A percentile compares a stretch with the other conserved stretches of the same genome.
phyloP scores from a whole-genome alignment of 805 yeast genomes.

The baker's yeast (Saccharomyces cerevisiae) region DNA sequence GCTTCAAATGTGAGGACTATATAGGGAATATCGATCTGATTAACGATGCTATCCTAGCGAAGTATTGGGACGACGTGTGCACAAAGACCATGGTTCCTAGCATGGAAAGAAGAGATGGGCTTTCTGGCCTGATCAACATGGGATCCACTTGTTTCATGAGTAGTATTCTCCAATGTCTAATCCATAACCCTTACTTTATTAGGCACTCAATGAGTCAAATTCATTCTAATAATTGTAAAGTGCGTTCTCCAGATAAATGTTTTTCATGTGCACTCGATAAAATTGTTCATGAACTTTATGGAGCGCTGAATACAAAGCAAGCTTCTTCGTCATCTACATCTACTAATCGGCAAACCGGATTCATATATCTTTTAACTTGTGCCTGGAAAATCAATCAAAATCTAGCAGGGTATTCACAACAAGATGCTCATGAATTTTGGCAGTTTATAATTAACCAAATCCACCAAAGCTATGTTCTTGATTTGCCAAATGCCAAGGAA shows the following conservation, averaged over 20 bases:
- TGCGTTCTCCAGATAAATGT: constrained; percentile 37
- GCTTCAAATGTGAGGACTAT: constrained; percentile 72
- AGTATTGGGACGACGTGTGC: constrained; percentile 22
- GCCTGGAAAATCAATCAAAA: constrained; percentile 81
- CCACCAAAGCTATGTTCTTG: constrained; percentile 38
- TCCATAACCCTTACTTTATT: constrained; percentile 85
- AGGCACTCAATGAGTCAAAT: constrained; percentile 54
- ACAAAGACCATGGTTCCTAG: constrained; percentile 19
- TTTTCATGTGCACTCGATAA: constrained; percentile 80
- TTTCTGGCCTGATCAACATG: constrained; percentile 83
- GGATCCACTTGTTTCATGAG: constrained; percentile 98
- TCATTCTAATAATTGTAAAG: constrained; percentile 24
- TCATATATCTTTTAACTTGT: constrained; percentile 70
- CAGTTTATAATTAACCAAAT: constrained; percentile 83
- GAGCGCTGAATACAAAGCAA: constrained; percentile 40
- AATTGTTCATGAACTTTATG: constrained; percentile 66
- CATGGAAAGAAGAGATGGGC: constrained; percentile 57
- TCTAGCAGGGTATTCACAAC: constrained; percentile 92
- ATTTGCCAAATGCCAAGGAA: constrained; percentile 8
- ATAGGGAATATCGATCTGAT: constrained; percentile 49
- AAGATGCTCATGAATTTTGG: constrained; percentile 97
- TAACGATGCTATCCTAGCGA: constrained; percentile 15
- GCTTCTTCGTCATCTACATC: not conserved
- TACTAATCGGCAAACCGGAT: constrained; percentile 57
- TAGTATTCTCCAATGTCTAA: constrained; percentile 75